A percentile compares a stretch with the other conserved stretches of the same genome.
Evolutionary conservation across 2,329 filamentous ascomycete species (phyloP).

Genomic region (Capronia americana): DNA sequence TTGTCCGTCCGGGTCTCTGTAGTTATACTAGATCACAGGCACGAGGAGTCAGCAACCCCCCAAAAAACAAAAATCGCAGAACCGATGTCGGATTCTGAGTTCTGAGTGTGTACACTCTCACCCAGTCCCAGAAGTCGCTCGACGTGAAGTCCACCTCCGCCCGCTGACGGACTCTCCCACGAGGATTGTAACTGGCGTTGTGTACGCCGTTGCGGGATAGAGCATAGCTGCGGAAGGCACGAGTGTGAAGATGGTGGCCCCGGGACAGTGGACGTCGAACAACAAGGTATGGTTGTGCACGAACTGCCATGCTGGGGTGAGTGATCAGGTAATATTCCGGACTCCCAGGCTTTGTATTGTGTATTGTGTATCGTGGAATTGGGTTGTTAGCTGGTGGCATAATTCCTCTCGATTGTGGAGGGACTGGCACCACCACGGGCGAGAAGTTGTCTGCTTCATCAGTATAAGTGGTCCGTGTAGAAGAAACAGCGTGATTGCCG

Average conservation of each 20-base stretch:
- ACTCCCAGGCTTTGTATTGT: neutral
- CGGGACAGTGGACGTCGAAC: neutral
- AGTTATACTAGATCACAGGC: neutral
- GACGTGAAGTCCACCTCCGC: neutral
- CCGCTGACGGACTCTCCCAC: neutral
- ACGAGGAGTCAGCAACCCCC: neutral
- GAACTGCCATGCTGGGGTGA: too few relatives aligned
- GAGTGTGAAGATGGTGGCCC: neutral
- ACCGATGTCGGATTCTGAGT: neutral
- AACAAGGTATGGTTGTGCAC: neutral
- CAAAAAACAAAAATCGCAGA: neutral
- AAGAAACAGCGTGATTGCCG: neutral
- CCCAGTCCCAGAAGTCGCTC: neutral
- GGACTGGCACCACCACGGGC: neutral
- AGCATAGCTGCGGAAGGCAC: neutral
- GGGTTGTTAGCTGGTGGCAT: neutral
- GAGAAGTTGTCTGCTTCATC: neutral
- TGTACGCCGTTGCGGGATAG: neutral
- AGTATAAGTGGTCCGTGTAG: neutral
- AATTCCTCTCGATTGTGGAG: neutral
- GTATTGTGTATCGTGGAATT: neutral
- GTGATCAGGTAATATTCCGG: neutral
- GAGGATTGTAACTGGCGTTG: neutral
- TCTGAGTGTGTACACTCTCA: neutral
- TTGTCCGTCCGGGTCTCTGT: neutral